Evolutionary conservation across 495 filamentous ascomycete species (phyloP), one percentile per base, ranked within the genome.

Genomic region (Hypoxylon trugodes): DNA sequence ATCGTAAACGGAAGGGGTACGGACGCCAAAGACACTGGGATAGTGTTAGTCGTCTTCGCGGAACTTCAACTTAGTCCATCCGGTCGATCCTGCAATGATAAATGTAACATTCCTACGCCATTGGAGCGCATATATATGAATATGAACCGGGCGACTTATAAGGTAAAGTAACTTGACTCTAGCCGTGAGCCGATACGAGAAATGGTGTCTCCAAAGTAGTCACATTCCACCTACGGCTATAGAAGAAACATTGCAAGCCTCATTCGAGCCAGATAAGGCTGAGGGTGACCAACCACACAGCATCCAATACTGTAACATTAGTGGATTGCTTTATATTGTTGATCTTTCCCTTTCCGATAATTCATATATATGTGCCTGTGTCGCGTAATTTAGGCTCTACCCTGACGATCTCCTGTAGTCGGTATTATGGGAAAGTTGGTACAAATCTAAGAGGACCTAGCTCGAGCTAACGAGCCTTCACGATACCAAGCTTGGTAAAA

Each of bases 221-320:
- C 30, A 32, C 30, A 53, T 45, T 26, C 16, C 16, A 26, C 58
- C 46, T 22, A 61, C 26, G 26, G 33, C 30, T 55, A 42, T 42
- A 36, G 48, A 49, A 49, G 43, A 53, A 54, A 35, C n/a, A 28
- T 45, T 50, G 59, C 65, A 68, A 61, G 59, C 65, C 59, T 60
- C 65, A 60, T 55, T 51, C 54, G 8, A 28, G 37, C 43, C 54
- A 53, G 48, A 68, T 64, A 59, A 68, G 65, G 65, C 65, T 68
- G 65, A 68, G 65, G 56, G 57, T 52, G 15, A 42, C 37, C 33
- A 59, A 45, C 47, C 42, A 56, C 52, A 64, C 54, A 55, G 52
- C 54, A 59, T 26, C 49, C 59, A 64, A 68, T 68, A 67, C 56
- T 66, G 59, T 50, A 68, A 62, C 65, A 32, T 55, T 59, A n/a